Evolutionary conservation across 2,329 filamentous ascomycete species (phyloP).

Genomic region (Phialophora macrospora): DNA sequence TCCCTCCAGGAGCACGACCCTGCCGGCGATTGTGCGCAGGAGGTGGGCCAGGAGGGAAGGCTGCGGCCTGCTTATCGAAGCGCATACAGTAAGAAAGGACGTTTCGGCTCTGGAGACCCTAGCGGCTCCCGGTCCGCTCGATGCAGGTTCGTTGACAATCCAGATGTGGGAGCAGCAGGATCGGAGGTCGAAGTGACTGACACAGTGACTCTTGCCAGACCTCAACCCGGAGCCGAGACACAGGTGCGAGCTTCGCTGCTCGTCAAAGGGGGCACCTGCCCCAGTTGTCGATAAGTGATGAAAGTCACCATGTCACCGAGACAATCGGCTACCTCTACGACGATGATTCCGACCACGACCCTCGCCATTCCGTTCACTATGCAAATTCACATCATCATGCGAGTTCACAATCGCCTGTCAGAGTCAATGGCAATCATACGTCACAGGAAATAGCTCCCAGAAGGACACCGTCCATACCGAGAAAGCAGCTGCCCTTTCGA

Average conservation of each 20-base stretch:
- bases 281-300: slow-evolving; percentile 77
- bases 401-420: slow-evolving; percentile 14
- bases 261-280: slow-evolving; percentile 61
- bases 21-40: slow-evolving; percentile 33
- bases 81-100: slow-evolving; percentile 16
- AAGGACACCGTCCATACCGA: slow-evolving; percentile 25
- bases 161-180: not conserved
- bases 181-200: slow-evolving; percentile 23
- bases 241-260: slow-evolving; percentile 55
- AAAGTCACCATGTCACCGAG: slow-evolving; percentile 91
- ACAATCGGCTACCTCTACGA: slow-evolving; percentile 91
- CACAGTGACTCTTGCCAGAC: slow-evolving; percentile 42
- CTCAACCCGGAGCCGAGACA: slow-evolving; percentile 49
- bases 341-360: slow-evolving; percentile 61
- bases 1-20: slow-evolving; percentile 29
- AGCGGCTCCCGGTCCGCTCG: slow-evolving; percentile 29
- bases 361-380: slow-evolving; percentile 12
- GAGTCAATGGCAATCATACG: slow-evolving; percentile 22
- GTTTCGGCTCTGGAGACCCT: slow-evolving; percentile 22
- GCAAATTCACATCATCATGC: slow-evolving; percentile 17
- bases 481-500: slow-evolving; percentile 30
- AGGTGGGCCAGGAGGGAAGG: slow-evolving; percentile 30
- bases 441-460: slow-evolving; percentile 18
- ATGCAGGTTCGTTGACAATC: slow-evolving; percentile 37
- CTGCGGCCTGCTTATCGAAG: slow-evolving; percentile 20